A percentile compares a stretch with the other conserved stretches of the same genome.
These are phyloP conservation scores for Lactifluus volemus DNA, from an alignment of 768 basidiomycete genomes.

Conservation along the genomic window DNA sequence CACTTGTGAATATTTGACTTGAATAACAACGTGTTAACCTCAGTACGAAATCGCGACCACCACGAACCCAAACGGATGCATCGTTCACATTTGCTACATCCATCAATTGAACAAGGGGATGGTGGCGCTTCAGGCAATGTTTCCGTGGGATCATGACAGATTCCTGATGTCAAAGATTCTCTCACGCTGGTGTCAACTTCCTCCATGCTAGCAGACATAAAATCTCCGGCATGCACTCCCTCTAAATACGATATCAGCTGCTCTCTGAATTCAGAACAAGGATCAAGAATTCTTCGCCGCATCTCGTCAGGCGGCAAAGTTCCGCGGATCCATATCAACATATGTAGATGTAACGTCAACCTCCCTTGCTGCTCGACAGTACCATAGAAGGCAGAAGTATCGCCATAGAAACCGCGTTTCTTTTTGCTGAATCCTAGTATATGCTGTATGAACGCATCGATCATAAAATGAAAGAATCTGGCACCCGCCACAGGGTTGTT, in stretches of 20 bases:
- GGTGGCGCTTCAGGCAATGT: not conserved
- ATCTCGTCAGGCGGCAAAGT: not conserved
- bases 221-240: not conserved
- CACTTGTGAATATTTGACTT: not conserved
- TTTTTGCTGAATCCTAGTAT: not conserved
- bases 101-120: not conserved
- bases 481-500: not conserved
- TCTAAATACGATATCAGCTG: not conserved
- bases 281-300: not conserved
- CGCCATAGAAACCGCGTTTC: not conserved
- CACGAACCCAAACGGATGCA: not conserved
- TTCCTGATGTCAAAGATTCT: not conserved
- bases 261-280: not conserved
- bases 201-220: not conserved
- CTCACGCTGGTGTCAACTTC: not conserved
- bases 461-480: not conserved
- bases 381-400: not conserved
- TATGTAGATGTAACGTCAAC: not conserved
- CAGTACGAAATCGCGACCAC: not conserved
- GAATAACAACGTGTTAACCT: not conserved
- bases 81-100: not conserved
- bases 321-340: not conserved
- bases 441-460: not conserved
- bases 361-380: not conserved
- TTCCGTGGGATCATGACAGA: not conserved